phyloP scores from a whole-genome alignment of 2,329 filamentous ascomycete genomes.

The Paecilomyces niveus region DNA sequence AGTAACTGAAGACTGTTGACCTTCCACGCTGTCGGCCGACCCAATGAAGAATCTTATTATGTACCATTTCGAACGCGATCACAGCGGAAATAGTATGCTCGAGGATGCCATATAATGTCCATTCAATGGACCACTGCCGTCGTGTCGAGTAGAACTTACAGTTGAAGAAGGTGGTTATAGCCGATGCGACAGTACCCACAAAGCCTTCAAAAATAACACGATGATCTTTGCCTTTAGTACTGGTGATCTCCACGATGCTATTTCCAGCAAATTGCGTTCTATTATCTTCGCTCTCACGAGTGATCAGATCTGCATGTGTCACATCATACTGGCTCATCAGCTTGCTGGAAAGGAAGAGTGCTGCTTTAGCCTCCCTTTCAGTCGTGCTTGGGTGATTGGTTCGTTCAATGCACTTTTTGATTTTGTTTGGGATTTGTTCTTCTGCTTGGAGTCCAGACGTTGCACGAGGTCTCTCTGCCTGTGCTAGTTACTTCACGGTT shows the following conservation, averaged over 20 bases:
- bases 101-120: conserved; percentile 17
- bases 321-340: conserved; percentile 9
- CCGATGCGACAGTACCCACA: conserved; percentile 1
- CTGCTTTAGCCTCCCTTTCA: neutral
- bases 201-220: conserved; percentile 3
- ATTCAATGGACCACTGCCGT: conserved; percentile 5
- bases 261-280: conserved; percentile 1
- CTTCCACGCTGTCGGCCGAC: neutral
- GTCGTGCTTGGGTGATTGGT: neutral
- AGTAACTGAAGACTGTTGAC: neutral
- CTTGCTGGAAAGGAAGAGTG: neutral
- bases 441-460: neutral
- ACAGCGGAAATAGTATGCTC: conserved; percentile 16
- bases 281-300: conserved; percentile 1
- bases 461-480: neutral
- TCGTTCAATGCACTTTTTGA: neutral
- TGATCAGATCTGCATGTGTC: conserved; percentile 8
- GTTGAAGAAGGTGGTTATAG: conserved; percentile 8
- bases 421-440: neutral
- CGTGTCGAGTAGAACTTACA: conserved; percentile 6
- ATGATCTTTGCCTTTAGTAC: neutral
- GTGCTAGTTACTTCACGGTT: neutral
- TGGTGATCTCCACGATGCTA: conserved; percentile 4
- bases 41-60: neutral
- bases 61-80: conserved; percentile 15